These are phyloP conservation scores for Populus hybrid DNA, from an alignment of 441 rosid species.

Conservation along the genomic window DNA sequence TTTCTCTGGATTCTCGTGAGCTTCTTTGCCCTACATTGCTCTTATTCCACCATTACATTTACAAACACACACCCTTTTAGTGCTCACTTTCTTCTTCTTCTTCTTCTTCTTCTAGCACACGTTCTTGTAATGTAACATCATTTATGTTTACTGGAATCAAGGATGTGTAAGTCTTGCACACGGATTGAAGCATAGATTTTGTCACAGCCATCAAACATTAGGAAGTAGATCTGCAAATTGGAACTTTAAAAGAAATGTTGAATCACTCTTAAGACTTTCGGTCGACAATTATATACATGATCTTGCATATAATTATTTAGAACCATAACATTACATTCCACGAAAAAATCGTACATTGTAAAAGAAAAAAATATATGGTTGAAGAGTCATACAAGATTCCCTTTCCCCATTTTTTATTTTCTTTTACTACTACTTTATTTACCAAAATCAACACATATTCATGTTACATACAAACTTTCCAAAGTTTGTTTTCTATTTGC, in stretches of 20 bases:
- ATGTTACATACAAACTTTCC: background rate
- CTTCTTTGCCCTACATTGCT: conserved; percentile 24
- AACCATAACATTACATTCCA: conserved; percentile 6
- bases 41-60: conserved; percentile 11
- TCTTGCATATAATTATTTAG: conserved; percentile 6
- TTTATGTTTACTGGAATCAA: background rate
- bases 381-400: background rate
- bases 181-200: conserved; percentile 13
- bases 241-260: conserved; percentile 1
- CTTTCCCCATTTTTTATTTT: background rate
- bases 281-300: background rate
- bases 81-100: background rate
- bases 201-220: conserved; percentile 7
- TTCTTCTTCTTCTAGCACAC: background rate
- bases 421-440: background rate
- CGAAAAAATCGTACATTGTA: background rate
- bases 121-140: background rate
- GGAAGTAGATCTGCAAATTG: background rate
- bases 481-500: background rate
- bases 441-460: background rate
- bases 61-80: background rate
- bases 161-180: conserved; percentile 1
- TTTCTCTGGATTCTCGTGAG: conserved; percentile 54
- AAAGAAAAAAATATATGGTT: background rate
- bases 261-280: background rate